phyloP scores from a whole-genome alignment of 2,329 filamentous ascomycete species.

The Sporothrix inflata region DNA sequence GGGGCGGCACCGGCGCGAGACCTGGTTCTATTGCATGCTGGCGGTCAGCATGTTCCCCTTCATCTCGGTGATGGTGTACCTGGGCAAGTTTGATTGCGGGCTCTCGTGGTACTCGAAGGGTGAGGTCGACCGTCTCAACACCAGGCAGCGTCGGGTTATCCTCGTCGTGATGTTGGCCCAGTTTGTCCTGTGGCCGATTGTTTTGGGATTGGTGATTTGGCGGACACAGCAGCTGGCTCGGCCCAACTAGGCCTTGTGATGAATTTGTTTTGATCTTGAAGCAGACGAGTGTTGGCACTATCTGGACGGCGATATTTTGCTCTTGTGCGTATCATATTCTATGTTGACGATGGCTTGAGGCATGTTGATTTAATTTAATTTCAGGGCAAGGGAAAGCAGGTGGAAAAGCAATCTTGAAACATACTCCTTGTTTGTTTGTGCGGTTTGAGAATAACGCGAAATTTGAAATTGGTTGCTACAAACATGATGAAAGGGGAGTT shows the following conservation, averaged over 20 bases:
- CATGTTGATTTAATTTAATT: neutral
- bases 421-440: neutral
- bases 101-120: slow-evolving; percentile 56
- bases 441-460: neutral
- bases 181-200: slow-evolving; percentile 34
- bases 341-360: neutral
- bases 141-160: slow-evolving; percentile 44
- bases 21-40: slow-evolving; percentile 47
- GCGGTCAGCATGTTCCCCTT: slow-evolving; percentile 51
- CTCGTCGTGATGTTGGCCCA: slow-evolving; percentile 41
- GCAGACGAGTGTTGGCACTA: neutral
- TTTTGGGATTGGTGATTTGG: slow-evolving; percentile 35
- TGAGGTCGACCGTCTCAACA: slow-evolving; percentile 47
- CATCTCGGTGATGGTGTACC: slow-evolving; percentile 49
- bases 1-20: slow-evolving; percentile 40
- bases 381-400: neutral
- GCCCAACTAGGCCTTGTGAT: neutral
- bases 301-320: neutral
- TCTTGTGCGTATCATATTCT: neutral
- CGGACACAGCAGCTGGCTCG: slow-evolving; percentile 18
- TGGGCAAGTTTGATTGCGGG: slow-evolving; percentile 49
- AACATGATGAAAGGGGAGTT: neutral
- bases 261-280: no score
- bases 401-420: neutral
- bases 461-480: neutral